These are phyloP conservation scores for Thelonectria rubi DNA, from an alignment of 2,329 filamentous ascomycete species.

Conservation along the genomic window DNA sequence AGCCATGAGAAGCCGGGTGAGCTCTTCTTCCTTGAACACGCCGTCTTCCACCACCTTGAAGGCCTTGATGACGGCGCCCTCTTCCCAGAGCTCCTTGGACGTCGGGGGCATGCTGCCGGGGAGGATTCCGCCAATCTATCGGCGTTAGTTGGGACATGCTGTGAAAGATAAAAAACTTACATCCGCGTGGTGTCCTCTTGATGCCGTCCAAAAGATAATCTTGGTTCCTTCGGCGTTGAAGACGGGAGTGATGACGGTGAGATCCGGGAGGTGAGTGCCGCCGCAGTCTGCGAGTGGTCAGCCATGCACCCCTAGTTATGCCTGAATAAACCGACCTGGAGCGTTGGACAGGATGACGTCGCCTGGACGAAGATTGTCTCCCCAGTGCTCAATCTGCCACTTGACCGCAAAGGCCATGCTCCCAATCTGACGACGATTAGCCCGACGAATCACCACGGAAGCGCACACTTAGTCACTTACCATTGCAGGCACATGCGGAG, in stretches of 20 bases:
- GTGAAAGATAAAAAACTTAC: background rate
- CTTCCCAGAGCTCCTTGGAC: conserved; percentile 68
- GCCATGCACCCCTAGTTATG: background rate
- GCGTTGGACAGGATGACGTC: conserved; percentile 85
- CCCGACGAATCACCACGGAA: no score
- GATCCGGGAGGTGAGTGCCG: conserved; percentile 82
- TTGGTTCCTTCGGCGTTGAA: conserved; percentile 70
- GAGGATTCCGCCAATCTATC: conserved; percentile 74
- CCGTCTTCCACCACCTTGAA: conserved; percentile 78
- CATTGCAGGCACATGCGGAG: conserved; percentile 72
- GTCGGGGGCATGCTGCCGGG: conserved; percentile 83
- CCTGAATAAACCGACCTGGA: conserved; percentile 51
- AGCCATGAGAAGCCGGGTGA: conserved; percentile 74
- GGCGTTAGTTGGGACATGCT: background rate
- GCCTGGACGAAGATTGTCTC: conserved; percentile 75
- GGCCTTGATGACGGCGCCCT: conserved; percentile 68
- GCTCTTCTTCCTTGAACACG: conserved; percentile 78
- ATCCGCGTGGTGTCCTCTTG: conserved; percentile 82
- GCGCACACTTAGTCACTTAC: conserved; percentile 5
- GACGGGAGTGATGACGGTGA: conserved; percentile 80
- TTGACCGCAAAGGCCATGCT: conserved; percentile 83
- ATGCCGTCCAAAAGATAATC: conserved; percentile 83
- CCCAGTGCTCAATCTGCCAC: conserved; percentile 80
- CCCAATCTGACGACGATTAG: conserved; percentile 66
- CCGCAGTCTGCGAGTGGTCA: conserved; percentile 65